Base-by-base conservation (phyloP, 2,329 filamentous ascomycete species). In the Periconia sp. region DNA sequence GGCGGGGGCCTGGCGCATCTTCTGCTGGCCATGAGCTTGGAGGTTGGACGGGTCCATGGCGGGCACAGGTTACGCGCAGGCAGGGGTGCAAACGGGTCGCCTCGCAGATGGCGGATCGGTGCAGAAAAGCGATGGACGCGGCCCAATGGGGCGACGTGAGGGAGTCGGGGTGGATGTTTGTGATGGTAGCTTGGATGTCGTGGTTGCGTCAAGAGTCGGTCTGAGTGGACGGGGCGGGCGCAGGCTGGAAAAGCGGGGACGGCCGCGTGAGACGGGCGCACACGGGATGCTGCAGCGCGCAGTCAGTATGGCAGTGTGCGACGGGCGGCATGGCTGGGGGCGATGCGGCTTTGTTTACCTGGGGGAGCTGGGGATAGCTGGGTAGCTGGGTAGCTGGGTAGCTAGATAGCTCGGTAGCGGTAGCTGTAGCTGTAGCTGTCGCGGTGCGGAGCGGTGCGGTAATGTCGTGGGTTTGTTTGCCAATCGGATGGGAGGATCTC, bases 31-130 rank as follows among this genome's bases (percentile, higher is more conserved):
- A 49, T 68, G 64, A 41, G 51, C 57, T 43, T 64, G 62, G 50
- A 67, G 63, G 56, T 61, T 65, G 39, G 66, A 54, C 44, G 67
- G 65, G 40, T 71, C 68, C 68, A 71, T 71, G 42, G 47, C 44
- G 58, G 53, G 61, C 61, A 56, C 48, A 56, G 47, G 62, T 66
- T 56, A 65, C 64, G 59, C 62, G 46, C 52, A 52, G 45, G 57
- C 65, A 58, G 54, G 59, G 53, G 50, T 57, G 22, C 26, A n/a
- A n/a, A n/a, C n/a, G 39, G 48, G 29, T 35, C 21, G 28, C 21
- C 18, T 40, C 52, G 51, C 51, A 56, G 45, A 51, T 36, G 40
- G 43, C 52, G 57, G 48, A 44, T 43, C 9, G 49, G 48, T 56
- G 56, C 59, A 61, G 56, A 40, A 42, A n/a, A 31, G 22, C 18